phyloP scores from a whole-genome alignment of 202 grass and related monocot genomes.

The Sporobolus alterniflorus region DNA sequence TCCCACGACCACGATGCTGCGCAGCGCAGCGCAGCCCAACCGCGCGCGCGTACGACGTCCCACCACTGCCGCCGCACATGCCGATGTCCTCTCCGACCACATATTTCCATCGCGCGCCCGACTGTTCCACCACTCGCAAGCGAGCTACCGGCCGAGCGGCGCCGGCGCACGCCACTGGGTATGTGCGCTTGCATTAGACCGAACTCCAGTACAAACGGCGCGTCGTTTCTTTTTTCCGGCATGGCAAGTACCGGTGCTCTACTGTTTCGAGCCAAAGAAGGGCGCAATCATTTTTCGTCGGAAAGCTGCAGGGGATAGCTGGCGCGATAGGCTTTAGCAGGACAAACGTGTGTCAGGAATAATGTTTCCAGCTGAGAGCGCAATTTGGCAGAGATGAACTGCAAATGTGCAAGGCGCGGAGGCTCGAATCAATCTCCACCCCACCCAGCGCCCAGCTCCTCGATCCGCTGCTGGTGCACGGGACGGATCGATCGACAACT shows the following conservation, averaged over 20 bases:
- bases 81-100: background rate
- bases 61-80: background rate
- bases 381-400: background rate
- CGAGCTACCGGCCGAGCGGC: too few relatives aligned
- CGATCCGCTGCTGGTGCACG: too few relatives aligned
- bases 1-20: slow-evolving; percentile 10
- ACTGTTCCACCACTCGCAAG: background rate
- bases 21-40: background rate
- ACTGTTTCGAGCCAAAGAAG: slow-evolving; percentile 1
- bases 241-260: background rate
- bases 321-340: slow-evolving; percentile 48
- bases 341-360: slow-evolving; percentile 50
- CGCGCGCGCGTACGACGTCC: background rate
- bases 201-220: background rate
- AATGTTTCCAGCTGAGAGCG: slow-evolving; percentile 31
- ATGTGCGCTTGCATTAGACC: background rate
- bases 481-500: too few relatives aligned
- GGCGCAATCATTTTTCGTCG: slow-evolving; percentile 8
- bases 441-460: too few relatives aligned
- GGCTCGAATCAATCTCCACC: too few relatives aligned
- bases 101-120: background rate
- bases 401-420: background rate
- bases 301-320: slow-evolving; percentile 48
- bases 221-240: background rate
- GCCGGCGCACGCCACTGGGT: background rate